A percentile compares a stretch with the other conserved stretches of the same genome.
Conservation (phyloP, 768 basidiomycete genomes). For the Naganishia vishniacii region DNA sequence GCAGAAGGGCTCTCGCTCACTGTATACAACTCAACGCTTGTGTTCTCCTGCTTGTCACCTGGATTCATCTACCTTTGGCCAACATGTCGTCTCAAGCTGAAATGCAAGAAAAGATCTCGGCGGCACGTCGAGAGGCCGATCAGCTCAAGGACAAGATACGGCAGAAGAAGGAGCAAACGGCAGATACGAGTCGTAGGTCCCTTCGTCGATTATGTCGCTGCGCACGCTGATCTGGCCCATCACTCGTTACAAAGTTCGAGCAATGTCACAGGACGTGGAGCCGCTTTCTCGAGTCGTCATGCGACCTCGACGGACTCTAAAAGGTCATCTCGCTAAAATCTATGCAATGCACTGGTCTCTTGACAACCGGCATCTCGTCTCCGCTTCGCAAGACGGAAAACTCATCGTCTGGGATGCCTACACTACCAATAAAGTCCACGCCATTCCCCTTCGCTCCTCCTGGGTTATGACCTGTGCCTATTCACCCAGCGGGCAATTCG, state of each 20-base stretch:
- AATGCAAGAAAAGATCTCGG: constrained; percentile 64
- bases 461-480: constrained; percentile 99
- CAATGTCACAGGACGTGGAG: constrained; percentile 97
- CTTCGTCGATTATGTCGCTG: neutral
- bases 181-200: constrained; percentile 89
- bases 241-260: constrained; percentile 89
- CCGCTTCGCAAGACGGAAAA: constrained; percentile 99
- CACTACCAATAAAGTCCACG: constrained; percentile 99
- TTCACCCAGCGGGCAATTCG: constrained; percentile 91
- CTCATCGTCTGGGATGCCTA: constrained; percentile 99
- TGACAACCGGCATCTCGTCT: constrained; percentile 94
- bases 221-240: constrained; percentile 12
- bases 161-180: constrained; percentile 89
- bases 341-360: constrained; percentile 99
- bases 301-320: constrained; percentile 88
- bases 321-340: constrained; percentile 97
- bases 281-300: constrained; percentile 93
- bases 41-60: too few relatives aligned
- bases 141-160: constrained; percentile 97
- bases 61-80: neutral
- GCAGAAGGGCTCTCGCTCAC: too few relatives aligned
- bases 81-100: constrained; percentile 44
- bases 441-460: constrained; percentile 91
- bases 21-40: too few relatives aligned
- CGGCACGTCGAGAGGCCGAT: constrained; percentile 93